A percentile compares a stretch with the other conserved stretches of the same genome.
phyloP scores from a whole-genome alignment of 345 rosid genomes.

The Hypericum perforatum region DNA sequence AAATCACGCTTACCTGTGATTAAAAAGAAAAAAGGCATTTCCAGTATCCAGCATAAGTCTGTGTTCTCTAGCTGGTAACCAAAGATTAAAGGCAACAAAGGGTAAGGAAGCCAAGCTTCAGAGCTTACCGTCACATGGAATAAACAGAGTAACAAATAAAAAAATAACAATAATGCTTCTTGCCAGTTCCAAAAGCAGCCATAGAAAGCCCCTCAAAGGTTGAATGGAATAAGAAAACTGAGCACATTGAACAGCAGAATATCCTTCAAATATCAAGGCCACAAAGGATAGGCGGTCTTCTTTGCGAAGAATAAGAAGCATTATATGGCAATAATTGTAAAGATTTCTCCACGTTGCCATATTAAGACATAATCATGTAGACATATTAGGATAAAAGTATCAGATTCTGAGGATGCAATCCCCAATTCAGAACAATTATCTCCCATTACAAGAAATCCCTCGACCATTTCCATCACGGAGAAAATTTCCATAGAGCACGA shows the following conservation, averaged over 20 bases:
- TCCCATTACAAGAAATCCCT: constrained; percentile 28
- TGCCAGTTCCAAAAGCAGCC: constrained; percentile 38
- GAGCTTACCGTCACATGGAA: constrained; percentile 44
- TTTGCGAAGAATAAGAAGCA: constrained; percentile 35
- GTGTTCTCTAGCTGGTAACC: constrained; percentile 14
- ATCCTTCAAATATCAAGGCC: constrained; percentile 25
- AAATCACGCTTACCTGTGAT: constrained; percentile 47
- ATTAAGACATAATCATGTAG: constrained; percentile 18
- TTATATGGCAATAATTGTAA: constrained; percentile 19
- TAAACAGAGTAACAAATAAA: constrained; percentile 41
- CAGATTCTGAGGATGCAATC: constrained; percentile 21
- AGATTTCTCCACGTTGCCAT: constrained; percentile 30
- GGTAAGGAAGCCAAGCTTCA: constrained; percentile 33
- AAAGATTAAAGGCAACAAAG: constrained; percentile 20
- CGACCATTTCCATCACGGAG: constrained; percentile 20
- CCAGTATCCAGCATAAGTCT: constrained; percentile 19
- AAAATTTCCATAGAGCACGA: constrained; percentile 11
- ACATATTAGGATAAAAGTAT: constrained; percentile 11
- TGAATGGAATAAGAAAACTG: constrained; percentile 30
- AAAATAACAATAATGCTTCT: constrained; percentile 46
- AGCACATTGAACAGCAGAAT: constrained; percentile 25
- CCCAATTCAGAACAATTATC: constrained; percentile 20
- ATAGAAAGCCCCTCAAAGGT: constrained; percentile 37
- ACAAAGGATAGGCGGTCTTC: constrained; percentile 26
- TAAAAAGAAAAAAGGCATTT: constrained; percentile 19